These are phyloP conservation scores for Tricholoma furcatifolium DNA, from an alignment of 768 basidiomycete species.

Conservation along the genomic window DNA sequence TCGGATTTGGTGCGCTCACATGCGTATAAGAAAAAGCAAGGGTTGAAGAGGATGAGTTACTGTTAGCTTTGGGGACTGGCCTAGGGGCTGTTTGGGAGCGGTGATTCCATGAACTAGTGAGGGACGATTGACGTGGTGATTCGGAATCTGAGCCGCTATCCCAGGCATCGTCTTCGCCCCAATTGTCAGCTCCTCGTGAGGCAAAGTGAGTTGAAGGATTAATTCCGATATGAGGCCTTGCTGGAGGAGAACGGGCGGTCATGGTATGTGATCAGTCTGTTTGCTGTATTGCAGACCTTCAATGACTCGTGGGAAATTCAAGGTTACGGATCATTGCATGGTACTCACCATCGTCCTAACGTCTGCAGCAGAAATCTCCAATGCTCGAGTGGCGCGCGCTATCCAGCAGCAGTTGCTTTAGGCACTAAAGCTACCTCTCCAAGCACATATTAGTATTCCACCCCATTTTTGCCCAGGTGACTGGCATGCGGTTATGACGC, in stretches of 20 bases:
- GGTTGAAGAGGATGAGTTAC: slow-evolving; percentile 60
- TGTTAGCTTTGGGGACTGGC: slow-evolving; percentile 47
- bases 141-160: slow-evolving; percentile 82
- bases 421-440: slow-evolving; percentile 7
- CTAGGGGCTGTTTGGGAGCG: slow-evolving; percentile 44
- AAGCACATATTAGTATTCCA: slow-evolving; percentile 1
- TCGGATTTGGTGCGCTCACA: slow-evolving; percentile 68
- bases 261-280: slow-evolving; percentile 25
- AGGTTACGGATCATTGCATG: too few species aligned
- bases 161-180: slow-evolving; percentile 89
- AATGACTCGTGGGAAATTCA: slow-evolving; percentile 19
- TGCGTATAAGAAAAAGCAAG: slow-evolving; percentile 83
- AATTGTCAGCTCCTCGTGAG: slow-evolving; percentile 43
- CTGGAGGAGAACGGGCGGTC: slow-evolving; percentile 65
- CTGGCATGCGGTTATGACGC: slow-evolving; percentile 5
- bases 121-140: slow-evolving; percentile 55
- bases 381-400: slow-evolving; percentile 8
- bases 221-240: slow-evolving; percentile 71
- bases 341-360: too few species aligned
- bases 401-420: slow-evolving; percentile 7
- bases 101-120: slow-evolving; percentile 45
- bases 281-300: slow-evolving; percentile 3
- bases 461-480: slow-evolving; percentile 1
- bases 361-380: slow-evolving; percentile 1
- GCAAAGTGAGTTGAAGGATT: slow-evolving; percentile 47